A percentile compares a stretch with the other conserved stretches of the same genome.
Evolutionary conservation across 2,329 filamentous ascomycete species (phyloP).

Genomic region (Colletotrichum sp.): DNA sequence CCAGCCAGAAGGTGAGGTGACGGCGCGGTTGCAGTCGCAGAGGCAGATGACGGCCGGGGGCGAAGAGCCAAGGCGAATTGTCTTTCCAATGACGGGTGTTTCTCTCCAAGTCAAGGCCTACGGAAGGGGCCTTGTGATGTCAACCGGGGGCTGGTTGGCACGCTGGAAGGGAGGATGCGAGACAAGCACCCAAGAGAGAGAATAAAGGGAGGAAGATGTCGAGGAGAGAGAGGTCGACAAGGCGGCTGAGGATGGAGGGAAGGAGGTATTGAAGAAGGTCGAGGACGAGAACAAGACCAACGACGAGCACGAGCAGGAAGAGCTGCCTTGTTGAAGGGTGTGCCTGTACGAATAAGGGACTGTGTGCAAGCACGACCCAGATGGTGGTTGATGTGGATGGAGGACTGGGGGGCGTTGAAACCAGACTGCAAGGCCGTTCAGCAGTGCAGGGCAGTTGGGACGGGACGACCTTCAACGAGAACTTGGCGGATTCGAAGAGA

Average conservation of each 20-base stretch:
- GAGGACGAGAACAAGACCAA: not conserved
- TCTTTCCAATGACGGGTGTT: not conserved
- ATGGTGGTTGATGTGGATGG: not conserved
- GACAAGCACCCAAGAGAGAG: not conserved
- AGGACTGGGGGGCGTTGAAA: slow-evolving; percentile 8
- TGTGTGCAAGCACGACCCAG: not conserved
- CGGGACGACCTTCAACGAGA: slow-evolving; percentile 5
- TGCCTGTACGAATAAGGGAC: not conserved
- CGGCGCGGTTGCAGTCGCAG: not conserved
- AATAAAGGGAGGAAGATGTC: not conserved
- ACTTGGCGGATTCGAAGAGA: slow-evolving; percentile 13
- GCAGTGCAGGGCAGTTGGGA: slow-evolving; percentile 1
- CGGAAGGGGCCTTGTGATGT: slow-evolving; percentile 11
- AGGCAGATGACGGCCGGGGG: not conserved
- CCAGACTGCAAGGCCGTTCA: not conserved
- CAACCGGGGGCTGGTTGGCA: slow-evolving; percentile 12
- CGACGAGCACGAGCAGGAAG: not conserved
- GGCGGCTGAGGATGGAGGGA: not conserved
- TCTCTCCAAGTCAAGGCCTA: not conserved
- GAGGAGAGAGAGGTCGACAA: not conserved
- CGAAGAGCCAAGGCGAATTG: not conserved
- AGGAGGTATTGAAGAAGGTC: slow-evolving; percentile 1
- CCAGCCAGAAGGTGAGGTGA: slow-evolving; percentile 9
- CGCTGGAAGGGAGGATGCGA: slow-evolving; percentile 1
- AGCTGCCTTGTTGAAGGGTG: not conserved